A percentile compares a stretch with the other conserved stretches of the same genome.
Conservation (phyloP, 805 yeast species). For the Pichia occidentalis region DNA sequence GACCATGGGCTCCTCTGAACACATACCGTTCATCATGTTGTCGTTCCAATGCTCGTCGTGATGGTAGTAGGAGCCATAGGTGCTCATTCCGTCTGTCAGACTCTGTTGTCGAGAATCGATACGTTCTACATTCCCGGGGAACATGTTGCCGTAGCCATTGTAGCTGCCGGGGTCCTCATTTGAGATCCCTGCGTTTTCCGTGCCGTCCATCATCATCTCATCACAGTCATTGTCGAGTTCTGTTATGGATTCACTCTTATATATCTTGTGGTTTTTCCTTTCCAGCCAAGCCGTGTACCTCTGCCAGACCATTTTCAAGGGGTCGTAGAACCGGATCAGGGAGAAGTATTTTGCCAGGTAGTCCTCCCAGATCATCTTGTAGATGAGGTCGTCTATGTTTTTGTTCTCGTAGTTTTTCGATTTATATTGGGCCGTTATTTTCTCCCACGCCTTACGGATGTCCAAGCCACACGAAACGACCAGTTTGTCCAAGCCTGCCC, state of each 20-base stretch:
- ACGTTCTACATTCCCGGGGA: too few relatives aligned
- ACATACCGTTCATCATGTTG: too few relatives aligned
- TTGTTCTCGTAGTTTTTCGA: slow-evolving; percentile 1
- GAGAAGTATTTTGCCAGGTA: slow-evolving; percentile 17
- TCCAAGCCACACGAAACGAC: slow-evolving; percentile 13
- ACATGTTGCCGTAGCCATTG: neutral
- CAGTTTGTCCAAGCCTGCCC: slow-evolving; percentile 11
- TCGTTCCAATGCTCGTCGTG: slow-evolving; percentile 12
- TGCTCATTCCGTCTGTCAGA: slow-evolving; percentile 13
- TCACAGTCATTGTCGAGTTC: slow-evolving; percentile 13
- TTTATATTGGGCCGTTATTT: slow-evolving; percentile 7
- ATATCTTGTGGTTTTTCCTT: slow-evolving; percentile 1
- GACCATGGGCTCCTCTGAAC: neutral
- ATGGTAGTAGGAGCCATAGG: slow-evolving; percentile 15
- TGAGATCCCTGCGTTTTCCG: too few relatives aligned
- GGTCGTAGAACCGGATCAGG: slow-evolving; percentile 16
- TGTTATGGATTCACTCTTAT: slow-evolving; percentile 2
- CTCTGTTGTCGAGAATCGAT: slow-evolving; percentile 2
- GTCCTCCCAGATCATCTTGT: slow-evolving; percentile 15
- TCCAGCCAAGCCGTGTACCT: slow-evolving; percentile 11
- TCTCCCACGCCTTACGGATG: slow-evolving; percentile 13
- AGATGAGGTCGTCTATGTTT: slow-evolving; percentile 7
- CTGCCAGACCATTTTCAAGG: slow-evolving; percentile 15
- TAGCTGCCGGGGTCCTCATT: neutral
- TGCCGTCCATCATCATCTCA: slow-evolving; percentile 7